These are phyloP conservation scores for Phytophthora constricta DNA, from an alignment of 352 stramenopile species.

Conservation along the genomic window DNA sequence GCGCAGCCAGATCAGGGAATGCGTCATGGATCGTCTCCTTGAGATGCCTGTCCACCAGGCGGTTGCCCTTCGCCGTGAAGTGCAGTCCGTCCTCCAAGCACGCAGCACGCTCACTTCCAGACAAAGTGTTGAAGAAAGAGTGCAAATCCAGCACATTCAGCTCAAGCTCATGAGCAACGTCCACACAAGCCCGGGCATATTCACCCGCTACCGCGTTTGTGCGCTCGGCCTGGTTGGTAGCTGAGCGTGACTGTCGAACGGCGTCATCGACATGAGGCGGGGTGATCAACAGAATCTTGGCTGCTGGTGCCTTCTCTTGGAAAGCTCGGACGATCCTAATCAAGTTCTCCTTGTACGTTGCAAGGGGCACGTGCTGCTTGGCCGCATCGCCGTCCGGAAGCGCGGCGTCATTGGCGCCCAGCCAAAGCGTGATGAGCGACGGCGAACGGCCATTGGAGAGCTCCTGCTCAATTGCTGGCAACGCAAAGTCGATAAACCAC, in stretches of 20 bases:
- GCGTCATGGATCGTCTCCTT: conserved; percentile 35
- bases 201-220: conserved; percentile 43
- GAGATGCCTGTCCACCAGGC: conserved; percentile 49
- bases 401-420: conserved; percentile 77
- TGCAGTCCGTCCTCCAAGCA: conserved; percentile 66
- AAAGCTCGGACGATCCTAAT: conserved; percentile 34
- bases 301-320: conserved; percentile 22
- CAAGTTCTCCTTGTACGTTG: conserved; percentile 54
- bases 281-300: conserved; percentile 60
- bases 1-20: conserved; percentile 31
- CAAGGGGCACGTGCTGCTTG: conserved; percentile 56
- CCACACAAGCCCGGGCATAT: conserved; percentile 56
- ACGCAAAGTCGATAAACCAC: conserved; percentile 52
- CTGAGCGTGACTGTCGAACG: conserved; percentile 18
- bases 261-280: conserved; percentile 61
- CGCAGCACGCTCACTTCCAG: conserved; percentile 29
- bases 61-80: conserved; percentile 56
- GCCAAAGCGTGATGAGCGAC: conserved; percentile 65
- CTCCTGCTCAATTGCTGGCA: conserved; percentile 48
- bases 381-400: conserved; percentile 24
- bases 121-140: conserved; percentile 52
- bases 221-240: conserved; percentile 40
- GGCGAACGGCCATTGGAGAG: conserved; percentile 39
- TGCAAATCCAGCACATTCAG: conserved; percentile 54
- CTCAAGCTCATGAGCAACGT: conserved; percentile 34